Percentiles rank a stretch among this genome's conserved stretches.
Evolutionary conservation across 768 basidiomycete species (phyloP).

Genomic region (Suillus fuscotomentosus): DNA sequence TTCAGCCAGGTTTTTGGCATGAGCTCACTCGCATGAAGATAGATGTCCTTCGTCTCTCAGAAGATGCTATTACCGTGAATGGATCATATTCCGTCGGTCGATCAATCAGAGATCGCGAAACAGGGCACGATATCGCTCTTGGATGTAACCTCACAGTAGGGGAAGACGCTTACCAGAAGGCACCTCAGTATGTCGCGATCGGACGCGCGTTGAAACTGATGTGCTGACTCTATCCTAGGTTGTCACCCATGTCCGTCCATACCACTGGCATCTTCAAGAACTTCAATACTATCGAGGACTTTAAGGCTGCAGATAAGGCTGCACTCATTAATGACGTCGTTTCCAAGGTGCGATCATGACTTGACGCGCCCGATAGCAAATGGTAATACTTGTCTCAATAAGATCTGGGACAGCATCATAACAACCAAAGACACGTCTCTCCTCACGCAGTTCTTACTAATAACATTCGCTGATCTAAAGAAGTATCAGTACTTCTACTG

Average conservation of each 20-base stretch:
- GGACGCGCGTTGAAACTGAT: background rate
- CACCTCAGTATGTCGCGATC: conserved; percentile 40
- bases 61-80: conserved; percentile 59
- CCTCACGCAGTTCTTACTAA: conserved; percentile 79
- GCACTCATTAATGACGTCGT: conserved; percentile 76
- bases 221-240: conserved; percentile 28
- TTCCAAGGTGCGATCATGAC: conserved; percentile 49
- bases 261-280: conserved; percentile 81
- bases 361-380: background rate
- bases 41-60: conserved; percentile 82
- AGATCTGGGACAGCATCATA: conserved; percentile 72
- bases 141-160: conserved; percentile 66
- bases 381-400: background rate
- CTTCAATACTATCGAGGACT: conserved; percentile 97
- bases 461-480: conserved; percentile 96
- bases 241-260: conserved; percentile 46
- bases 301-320: conserved; percentile 86
- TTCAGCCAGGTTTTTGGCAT: conserved; percentile 93
- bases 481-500: conserved; percentile 98
- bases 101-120: conserved; percentile 72
- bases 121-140: conserved; percentile 70
- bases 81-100: conserved; percentile 74
- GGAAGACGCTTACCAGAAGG: conserved; percentile 58
- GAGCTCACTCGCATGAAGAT: conserved; percentile 87
- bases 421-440: conserved; percentile 50